Percentiles rank a stretch among this genome's conserved stretches.
These are phyloP conservation scores for Mortierella sp. DNA, from an alignment of 371 early-diverging fungal genomes.

Conservation along the genomic window DNA sequence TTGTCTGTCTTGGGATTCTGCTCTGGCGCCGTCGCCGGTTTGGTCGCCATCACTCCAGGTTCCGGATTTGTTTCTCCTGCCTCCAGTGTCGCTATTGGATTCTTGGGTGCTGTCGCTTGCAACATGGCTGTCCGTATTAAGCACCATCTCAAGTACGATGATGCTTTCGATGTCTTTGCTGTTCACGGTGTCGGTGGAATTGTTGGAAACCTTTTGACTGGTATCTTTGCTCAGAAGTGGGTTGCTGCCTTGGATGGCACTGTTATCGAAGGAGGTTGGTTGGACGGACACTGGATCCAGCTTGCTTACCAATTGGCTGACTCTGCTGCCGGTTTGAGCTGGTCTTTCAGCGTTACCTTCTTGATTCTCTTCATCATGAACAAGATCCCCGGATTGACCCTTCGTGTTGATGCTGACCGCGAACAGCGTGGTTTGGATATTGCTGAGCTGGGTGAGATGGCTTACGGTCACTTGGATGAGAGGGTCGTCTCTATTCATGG, in stretches of 20 bases:
- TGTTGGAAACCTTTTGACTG: conserved; percentile 88
- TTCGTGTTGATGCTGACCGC: conserved; percentile 80
- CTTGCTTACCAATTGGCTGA: conserved; percentile 86
- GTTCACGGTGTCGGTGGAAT: conserved; percentile 93
- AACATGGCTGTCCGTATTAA: conserved; percentile 85
- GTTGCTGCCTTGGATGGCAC: conserved; percentile 84
- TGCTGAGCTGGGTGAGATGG: conserved; percentile 82
- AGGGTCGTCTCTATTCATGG: conserved; percentile 22
- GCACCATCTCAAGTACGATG: conserved; percentile 87
- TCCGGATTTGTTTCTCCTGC: conserved; percentile 91
- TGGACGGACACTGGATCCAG: conserved; percentile 87
- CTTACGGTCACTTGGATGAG: conserved; percentile 62
- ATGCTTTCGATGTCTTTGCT: conserved; percentile 89
- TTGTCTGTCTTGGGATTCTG: conserved; percentile 92
- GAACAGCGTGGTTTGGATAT: conserved; percentile 83
- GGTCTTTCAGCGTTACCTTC: conserved; percentile 84
- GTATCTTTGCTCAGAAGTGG: conserved; percentile 86
- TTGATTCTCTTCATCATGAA: conserved; percentile 83
- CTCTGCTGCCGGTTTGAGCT: conserved; percentile 78
- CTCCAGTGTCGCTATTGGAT: conserved; percentile 85
- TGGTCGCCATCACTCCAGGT: conserved; percentile 95
- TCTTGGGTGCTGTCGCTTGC: conserved; percentile 78
- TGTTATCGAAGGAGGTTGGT: conserved; percentile 84
- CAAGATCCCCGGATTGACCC: conserved; percentile 79
- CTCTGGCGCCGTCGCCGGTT: conserved; percentile 91